phyloP scores from a whole-genome alignment of 148 eudicot genomes.

The Mesembryanthemum crystallinum region DNA sequence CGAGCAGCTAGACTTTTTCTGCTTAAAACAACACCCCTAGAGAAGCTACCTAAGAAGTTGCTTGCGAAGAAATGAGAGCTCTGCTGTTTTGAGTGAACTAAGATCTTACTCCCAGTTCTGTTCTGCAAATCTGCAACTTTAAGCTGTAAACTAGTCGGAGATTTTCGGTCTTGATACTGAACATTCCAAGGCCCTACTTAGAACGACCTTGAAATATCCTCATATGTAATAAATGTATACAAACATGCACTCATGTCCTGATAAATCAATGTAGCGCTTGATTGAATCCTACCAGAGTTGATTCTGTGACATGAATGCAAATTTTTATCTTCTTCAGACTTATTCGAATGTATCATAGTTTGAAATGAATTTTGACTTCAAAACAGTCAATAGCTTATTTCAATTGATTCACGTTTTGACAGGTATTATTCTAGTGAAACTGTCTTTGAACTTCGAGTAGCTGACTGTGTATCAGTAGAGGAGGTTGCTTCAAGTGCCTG shows the following conservation, averaged over 20 bases:
- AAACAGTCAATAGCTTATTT: background rate
- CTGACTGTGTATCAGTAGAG: background rate
- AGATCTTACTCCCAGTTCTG: background rate
- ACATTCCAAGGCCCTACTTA: background rate
- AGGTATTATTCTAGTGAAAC: background rate
- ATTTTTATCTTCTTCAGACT: background rate
- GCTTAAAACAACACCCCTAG: conserved; percentile 83
- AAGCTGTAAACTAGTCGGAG: conserved; percentile 16
- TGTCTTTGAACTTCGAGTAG: background rate
- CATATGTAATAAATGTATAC: conserved; percentile 9
- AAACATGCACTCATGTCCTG: background rate
- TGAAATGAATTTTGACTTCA: background rate
- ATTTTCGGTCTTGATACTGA: background rate
- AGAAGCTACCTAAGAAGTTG: conserved; percentile 89
- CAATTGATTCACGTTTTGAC: background rate
- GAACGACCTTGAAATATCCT: too few relatives aligned
- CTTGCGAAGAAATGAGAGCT: conserved; percentile 81
- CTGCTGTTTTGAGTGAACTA: background rate
- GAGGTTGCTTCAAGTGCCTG: background rate
- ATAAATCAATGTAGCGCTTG: background rate
- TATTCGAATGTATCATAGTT: background rate
- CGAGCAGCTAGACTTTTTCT: conserved; percentile 95
- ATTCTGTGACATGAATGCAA: background rate
- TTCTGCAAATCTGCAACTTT: background rate
- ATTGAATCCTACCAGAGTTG: background rate